Conservation (phyloP, 805 yeast genomes). For the Myxozyma mucilagina region DNA sequence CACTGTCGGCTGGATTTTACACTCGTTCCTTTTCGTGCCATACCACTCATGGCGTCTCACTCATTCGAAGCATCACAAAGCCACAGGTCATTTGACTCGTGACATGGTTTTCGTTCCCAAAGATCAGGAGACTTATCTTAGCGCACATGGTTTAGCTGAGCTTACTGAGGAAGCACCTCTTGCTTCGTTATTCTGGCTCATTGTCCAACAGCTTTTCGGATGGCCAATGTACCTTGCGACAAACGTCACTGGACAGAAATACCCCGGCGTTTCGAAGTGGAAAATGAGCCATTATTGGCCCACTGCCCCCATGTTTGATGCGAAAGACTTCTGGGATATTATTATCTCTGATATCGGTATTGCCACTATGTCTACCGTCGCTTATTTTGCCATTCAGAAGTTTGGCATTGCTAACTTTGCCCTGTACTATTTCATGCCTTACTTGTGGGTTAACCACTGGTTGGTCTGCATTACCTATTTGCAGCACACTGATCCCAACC, state of each 20-base stretch:
- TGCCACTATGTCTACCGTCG: constrained; percentile 45
- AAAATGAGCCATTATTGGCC: constrained; percentile 72
- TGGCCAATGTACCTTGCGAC: constrained; percentile 66
- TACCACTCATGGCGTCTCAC: constrained; percentile 84
- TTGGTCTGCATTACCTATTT: constrained; percentile 80
- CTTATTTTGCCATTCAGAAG: constrained; percentile 57
- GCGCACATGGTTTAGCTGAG: constrained; percentile 48
- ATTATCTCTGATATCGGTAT: constrained; percentile 75
- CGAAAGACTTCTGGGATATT: constrained; percentile 69
- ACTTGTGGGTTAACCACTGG: constrained; percentile 85
- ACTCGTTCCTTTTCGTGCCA: constrained; percentile 77
- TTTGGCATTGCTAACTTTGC: constrained; percentile 65
- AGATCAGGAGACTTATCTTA: constrained; percentile 58
- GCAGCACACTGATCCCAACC: constrained; percentile 76
- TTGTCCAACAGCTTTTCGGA: constrained; percentile 75
- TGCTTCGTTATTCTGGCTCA: constrained; percentile 54
- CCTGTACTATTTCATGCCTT: constrained; percentile 75
- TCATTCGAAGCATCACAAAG: constrained; percentile 87
- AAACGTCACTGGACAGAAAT: constrained; percentile 76
- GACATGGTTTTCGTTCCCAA: constrained; percentile 85
- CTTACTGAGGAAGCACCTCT: constrained; percentile 75
- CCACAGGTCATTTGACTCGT: constrained; percentile 77
- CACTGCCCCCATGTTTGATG: constrained; percentile 69
- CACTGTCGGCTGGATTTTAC: constrained; percentile 79
- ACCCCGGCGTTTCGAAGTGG: constrained; percentile 51